phyloP scores from a whole-genome alignment of 1,284 basidiomycete genomes.

The Trichosporon inkin region DNA sequence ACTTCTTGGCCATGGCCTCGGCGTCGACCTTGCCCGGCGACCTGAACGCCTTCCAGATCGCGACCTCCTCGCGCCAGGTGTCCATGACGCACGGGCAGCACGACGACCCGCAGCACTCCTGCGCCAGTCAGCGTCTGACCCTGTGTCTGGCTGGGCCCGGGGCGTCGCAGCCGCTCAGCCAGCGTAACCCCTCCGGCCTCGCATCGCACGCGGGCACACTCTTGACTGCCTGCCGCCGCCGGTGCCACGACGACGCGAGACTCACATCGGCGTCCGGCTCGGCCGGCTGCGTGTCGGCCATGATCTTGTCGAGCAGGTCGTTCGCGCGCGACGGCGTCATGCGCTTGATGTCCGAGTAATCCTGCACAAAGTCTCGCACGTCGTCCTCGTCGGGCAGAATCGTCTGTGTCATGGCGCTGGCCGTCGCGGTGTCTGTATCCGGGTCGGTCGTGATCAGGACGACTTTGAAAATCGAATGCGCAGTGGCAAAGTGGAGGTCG shows the following conservation, averaged over 20 bases:
- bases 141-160: too few relatives aligned
- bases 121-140: neutral
- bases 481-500: neutral
- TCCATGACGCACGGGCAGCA: conserved; percentile 26
- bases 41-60: conserved; percentile 23
- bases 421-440: too few relatives aligned
- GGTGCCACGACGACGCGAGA: too few relatives aligned
- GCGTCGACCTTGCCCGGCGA: conserved; percentile 9
- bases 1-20: conserved; percentile 14
- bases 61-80: conserved; percentile 25
- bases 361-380: conserved; percentile 22
- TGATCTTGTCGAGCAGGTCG: conserved; percentile 20
- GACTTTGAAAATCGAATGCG: neutral
- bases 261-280: conserved; percentile 22
- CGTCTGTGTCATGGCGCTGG: neutral
- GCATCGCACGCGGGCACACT: too few relatives aligned
- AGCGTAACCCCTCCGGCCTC: too few relatives aligned
- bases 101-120: conserved; percentile 24
- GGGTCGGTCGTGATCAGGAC: neutral
- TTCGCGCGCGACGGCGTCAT: conserved; percentile 20
- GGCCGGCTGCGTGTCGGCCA: conserved; percentile 9
- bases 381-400: conserved; percentile 19
- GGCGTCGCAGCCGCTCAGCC: too few relatives aligned
- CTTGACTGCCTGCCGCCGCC: too few relatives aligned
- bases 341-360: conserved; percentile 21